These are phyloP conservation scores for Cyberlindnera euphorbiae DNA, from an alignment of 805 yeast genomes.

Conservation along the genomic window DNA sequence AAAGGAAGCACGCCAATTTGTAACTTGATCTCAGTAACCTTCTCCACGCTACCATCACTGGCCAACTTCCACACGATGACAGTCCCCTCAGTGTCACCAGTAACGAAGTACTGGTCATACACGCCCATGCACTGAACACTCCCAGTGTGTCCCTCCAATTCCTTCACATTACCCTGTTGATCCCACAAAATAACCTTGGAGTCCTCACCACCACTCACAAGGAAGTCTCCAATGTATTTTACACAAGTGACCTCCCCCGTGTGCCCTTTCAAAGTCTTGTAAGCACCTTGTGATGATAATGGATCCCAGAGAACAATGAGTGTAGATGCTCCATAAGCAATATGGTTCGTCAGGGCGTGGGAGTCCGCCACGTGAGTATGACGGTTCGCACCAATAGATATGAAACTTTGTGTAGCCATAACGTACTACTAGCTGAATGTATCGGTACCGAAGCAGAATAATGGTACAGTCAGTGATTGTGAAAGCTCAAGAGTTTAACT, in stretches of 20 bases:
- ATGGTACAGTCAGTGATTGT: too few species aligned
- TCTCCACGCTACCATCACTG: slow-evolving; percentile 17
- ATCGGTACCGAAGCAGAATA: too few species aligned
- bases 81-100: slow-evolving; percentile 64
- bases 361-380: slow-evolving; percentile 59
- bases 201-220: slow-evolving; percentile 70
- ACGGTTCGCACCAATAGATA: slow-evolving; percentile 69
- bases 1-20: slow-evolving; percentile 48
- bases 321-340: slow-evolving; percentile 71
- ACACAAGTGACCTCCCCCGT: slow-evolving; percentile 62
- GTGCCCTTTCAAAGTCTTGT: slow-evolving; percentile 56
- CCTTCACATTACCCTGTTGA: slow-evolving; percentile 14
- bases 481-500: too few species aligned
- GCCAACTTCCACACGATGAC: slow-evolving; percentile 47
- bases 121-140: slow-evolving; percentile 52
- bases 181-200: slow-evolving; percentile 58
- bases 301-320: slow-evolving; percentile 72
- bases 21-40: slow-evolving; percentile 31
- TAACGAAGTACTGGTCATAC: slow-evolving; percentile 37
- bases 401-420: too few species aligned
- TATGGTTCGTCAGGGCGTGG: slow-evolving; percentile 30
- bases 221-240: slow-evolving; percentile 42
- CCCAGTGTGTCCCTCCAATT: slow-evolving; percentile 36
- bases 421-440: too few species aligned
- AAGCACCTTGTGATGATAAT: slow-evolving; percentile 42